A percentile compares a stretch with the other conserved stretches of the same genome.
Evolutionary conservation across 2,329 filamentous ascomycete genomes (phyloP).

Genomic region (Trichophyton schoenleinii): DNA sequence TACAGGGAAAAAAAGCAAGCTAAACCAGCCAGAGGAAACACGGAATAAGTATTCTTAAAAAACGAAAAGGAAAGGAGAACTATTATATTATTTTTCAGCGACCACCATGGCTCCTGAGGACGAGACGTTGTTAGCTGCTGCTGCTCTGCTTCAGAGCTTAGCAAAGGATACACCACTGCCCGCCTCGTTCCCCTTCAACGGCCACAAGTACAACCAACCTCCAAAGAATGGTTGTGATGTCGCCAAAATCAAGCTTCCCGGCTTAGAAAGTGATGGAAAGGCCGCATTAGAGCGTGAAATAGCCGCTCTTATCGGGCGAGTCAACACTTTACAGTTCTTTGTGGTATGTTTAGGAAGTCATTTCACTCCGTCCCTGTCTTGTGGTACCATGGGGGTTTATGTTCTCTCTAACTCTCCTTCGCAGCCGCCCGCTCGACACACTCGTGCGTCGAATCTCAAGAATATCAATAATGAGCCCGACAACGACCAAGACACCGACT

Average conservation of each 20-base stretch:
- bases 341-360: constrained; percentile 37
- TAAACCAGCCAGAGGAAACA: background rate
- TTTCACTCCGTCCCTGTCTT: background rate
- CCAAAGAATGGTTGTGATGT: constrained; percentile 39
- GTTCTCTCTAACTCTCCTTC: constrained; percentile 2
- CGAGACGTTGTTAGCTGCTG: constrained; percentile 37
- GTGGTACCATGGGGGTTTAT: background rate
- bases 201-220: constrained; percentile 18
- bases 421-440: constrained; percentile 28
- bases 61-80: background rate
- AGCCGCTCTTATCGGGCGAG: constrained; percentile 59
- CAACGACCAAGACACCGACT: constrained; percentile 14
- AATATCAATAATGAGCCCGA: constrained; percentile 20
- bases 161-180: constrained; percentile 32
- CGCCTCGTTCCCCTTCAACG: constrained; percentile 10
- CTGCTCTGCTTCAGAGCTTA: constrained; percentile 35
- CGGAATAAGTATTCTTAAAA: background rate
- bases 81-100: background rate
- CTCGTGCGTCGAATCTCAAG: constrained; percentile 26
- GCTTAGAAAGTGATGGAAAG: constrained; percentile 63
- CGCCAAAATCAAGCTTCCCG: constrained; percentile 58
- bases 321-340: constrained; percentile 72
- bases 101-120: constrained; percentile 35
- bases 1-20: background rate
- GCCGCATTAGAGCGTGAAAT: constrained; percentile 70